Base-by-base conservation (phyloP, 306 rosid species). In the Aeschynomene evenia region DNA sequence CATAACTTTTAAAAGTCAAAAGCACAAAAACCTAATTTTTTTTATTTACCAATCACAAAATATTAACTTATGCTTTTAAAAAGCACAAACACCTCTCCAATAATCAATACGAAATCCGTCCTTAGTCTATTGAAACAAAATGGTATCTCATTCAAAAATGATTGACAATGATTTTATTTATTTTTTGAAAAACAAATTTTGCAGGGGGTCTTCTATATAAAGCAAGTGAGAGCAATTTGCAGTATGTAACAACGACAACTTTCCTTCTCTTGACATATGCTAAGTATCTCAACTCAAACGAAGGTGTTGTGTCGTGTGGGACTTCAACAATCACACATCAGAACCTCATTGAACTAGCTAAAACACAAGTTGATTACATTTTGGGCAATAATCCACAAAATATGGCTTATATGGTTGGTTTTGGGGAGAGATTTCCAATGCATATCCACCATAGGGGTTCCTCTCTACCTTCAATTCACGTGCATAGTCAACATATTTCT, bases 371-470 rank as follows among this genome's bases (percentile, higher is more conserved):
- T 1, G 98, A 93, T 71, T 93, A 93, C 80, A 81, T 93, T 21
- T 55, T 93, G 14, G 97, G 98, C 9, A 77, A 86, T 21, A 93
- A 93, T 57, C 98, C 96, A 2, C 58, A 58, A 39, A 82, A 71
- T 57, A 88, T 75, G 82, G 88, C 96, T 19, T 93, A 88, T 82
- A 86, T 90, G 97, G 96, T 90, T 34, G 98, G 91, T 43, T 93
- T 86, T 51, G 98, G 98, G 13, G 68, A 79, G 4, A 87, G 43
- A 23, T 93, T 70, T 63, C 97, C 97, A 0, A 82, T 75, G 46
- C 84, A 82, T 23, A 48, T 90, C 45, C 97, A 93, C 74, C 97
- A 93, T 60, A 77, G 96, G 49, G 97, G 87, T 12, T 93, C 98
- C 2, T 93, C 98, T 31, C 62, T 90, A 0, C 96, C 96, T 4